Evolutionary conservation across 1,139 yeast genomes (phyloP).

Genomic region (Yamadazyma mexicana): DNA sequence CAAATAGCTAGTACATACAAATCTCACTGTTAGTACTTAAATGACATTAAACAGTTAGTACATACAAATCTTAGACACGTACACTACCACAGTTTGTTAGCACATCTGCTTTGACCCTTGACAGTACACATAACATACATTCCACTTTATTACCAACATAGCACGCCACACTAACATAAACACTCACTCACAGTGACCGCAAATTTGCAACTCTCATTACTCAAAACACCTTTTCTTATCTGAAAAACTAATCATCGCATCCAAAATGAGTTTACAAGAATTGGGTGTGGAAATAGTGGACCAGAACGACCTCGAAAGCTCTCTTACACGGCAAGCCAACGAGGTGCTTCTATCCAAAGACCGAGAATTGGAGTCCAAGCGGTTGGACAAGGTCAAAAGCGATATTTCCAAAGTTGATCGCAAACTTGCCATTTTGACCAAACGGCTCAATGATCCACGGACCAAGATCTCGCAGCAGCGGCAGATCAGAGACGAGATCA

Average conservation of each 20-base stretch:
- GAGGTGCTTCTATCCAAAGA: slow-evolving; percentile 60
- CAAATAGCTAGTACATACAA: no score
- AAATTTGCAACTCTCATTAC: no score
- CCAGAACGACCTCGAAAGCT: slow-evolving; percentile 71
- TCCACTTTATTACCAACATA: no score
- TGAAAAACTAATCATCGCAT: neutral
- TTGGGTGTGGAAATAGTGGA: slow-evolving; percentile 56
- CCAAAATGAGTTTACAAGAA: slow-evolving; percentile 19
- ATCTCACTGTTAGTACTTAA: no score
- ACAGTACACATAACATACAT: no score
- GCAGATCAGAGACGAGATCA: slow-evolving; percentile 55
- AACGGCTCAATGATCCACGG: slow-evolving; percentile 49
- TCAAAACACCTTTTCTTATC: no score
- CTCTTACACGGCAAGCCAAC: slow-evolving; percentile 71
- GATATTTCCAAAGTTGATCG: slow-evolving; percentile 42
- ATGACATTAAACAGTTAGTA: no score
- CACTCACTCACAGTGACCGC: no score
- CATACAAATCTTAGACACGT: no score
- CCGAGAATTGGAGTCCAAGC: slow-evolving; percentile 68
- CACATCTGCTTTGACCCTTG: no score
- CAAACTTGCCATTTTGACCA: slow-evolving; percentile 48
- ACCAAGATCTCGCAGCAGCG: slow-evolving; percentile 70
- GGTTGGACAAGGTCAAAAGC: slow-evolving; percentile 64
- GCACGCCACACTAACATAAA: no score
- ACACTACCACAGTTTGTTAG: no score